Percentiles rank a stretch among this genome's conserved stretches.
Evolutionary conservation across 164 flowering plant genomes (phyloP).

Genomic region (Vitis amurensis): DNA sequence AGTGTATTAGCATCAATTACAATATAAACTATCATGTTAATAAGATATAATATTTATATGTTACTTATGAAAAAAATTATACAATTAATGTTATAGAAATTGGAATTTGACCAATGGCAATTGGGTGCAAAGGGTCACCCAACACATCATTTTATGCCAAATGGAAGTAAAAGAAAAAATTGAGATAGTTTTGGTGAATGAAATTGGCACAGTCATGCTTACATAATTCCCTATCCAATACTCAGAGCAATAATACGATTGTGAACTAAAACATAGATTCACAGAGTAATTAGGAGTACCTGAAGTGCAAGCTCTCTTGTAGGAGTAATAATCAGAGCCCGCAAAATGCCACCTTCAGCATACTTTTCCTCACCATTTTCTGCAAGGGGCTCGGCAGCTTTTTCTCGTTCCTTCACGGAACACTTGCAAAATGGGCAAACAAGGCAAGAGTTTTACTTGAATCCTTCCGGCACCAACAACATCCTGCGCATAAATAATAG

Average conservation of each 20-base stretch:
- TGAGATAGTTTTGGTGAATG: no score
- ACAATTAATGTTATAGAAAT: no score
- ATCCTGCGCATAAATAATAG: constrained; percentile 49
- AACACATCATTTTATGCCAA: no score
- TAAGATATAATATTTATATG: no score
- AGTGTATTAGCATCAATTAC: no score
- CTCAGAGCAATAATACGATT: background rate
- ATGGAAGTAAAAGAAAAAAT: no score
- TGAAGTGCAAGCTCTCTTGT: constrained; percentile 97
- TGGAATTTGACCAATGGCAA: no score
- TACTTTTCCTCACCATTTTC: constrained; percentile 45
- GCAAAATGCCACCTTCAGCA: constrained; percentile 48
- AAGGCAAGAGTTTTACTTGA: constrained; percentile 98
- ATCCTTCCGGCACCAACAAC: constrained; percentile 94
- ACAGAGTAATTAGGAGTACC: constrained; percentile 38
- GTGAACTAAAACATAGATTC: background rate
- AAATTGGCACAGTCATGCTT: no score
- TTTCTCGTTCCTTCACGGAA: constrained; percentile 81
- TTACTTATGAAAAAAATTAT: no score
- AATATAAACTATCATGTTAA: no score
- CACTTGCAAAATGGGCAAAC: constrained; percentile 89
- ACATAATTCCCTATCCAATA: no score
- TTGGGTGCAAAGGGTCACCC: no score
- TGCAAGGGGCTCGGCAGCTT: constrained; percentile 35
- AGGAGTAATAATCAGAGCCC: constrained; percentile 89